Conservation (phyloP, 1,284 basidiomycete species). For the Termitomyces sp. region DNA sequence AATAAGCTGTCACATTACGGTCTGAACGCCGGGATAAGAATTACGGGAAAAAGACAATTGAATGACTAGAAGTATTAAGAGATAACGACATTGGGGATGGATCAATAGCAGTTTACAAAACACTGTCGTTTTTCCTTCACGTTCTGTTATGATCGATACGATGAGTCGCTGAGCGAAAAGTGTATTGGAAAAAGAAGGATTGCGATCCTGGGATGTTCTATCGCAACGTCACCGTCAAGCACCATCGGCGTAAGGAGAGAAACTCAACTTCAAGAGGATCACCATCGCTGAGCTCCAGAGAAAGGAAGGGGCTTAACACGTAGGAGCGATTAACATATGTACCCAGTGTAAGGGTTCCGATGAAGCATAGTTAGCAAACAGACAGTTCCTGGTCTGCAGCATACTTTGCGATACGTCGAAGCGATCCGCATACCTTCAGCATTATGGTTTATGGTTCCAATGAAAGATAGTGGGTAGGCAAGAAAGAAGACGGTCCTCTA, state of each 20-base stretch:
- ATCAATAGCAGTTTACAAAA: not conserved
- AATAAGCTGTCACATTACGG: not conserved
- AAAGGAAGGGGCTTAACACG: not conserved
- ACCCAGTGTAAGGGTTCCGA: not conserved
- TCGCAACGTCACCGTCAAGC: not conserved
- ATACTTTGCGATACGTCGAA: not conserved
- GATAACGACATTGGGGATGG: not conserved
- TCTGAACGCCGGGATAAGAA: not conserved
- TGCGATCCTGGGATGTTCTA: not conserved
- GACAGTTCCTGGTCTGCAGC: not conserved
- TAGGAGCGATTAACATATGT: not conserved
- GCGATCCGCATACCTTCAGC: not conserved
- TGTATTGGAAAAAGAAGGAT: not conserved
- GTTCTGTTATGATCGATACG: not conserved
- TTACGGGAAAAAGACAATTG: not conserved
- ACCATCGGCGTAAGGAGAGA: not conserved
- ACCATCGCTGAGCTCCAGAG: not conserved
- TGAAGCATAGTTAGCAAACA: not conserved
- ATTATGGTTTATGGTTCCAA: not conserved
- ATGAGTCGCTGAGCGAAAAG: not conserved
- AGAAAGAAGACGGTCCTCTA: not conserved
- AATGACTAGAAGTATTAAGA: too few species aligned
- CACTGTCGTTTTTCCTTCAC: not conserved
- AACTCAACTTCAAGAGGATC: not conserved
- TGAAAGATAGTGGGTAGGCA: not conserved